Evolutionary conservation across 1,284 basidiomycete species (phyloP).

Genomic region (Ceratobasidium sp.): DNA sequence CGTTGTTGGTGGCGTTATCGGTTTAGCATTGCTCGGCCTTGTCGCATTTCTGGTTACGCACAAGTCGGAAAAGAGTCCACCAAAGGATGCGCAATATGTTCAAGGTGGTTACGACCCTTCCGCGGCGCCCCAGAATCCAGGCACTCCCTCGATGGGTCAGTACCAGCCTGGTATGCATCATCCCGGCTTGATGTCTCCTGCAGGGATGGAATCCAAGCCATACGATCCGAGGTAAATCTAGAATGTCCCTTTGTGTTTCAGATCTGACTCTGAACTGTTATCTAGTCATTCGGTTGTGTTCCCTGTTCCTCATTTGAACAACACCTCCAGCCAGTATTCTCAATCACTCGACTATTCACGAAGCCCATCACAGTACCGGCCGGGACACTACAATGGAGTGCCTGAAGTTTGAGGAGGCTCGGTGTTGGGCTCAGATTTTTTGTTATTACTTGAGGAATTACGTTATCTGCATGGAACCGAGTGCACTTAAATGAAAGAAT

Average conservation of each 20-base stretch:
- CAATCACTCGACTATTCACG: slow-evolving; percentile 9
- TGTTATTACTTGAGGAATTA: too few species aligned
- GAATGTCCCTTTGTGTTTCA: too few species aligned
- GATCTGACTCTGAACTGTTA: not conserved
- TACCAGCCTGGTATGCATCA: slow-evolving; percentile 16
- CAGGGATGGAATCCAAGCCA: not conserved
- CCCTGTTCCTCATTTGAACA: not conserved
- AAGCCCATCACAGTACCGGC: not conserved
- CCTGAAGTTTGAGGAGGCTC: slow-evolving; percentile 13
- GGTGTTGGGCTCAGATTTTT: not conserved
- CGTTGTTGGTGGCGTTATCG: slow-evolving; percentile 46
- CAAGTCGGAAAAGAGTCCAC: not conserved
- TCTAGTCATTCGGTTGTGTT: slow-evolving; percentile 9
- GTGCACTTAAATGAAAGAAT: too few species aligned
- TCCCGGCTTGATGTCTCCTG: not conserved
- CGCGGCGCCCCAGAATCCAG: too few species aligned
- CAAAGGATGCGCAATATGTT: not conserved
- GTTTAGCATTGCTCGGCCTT: slow-evolving; percentile 41
- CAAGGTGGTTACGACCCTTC: not conserved
- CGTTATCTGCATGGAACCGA: not conserved
- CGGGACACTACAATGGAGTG: slow-evolving; percentile 25
- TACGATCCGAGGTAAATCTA: slow-evolving; percentile 32
- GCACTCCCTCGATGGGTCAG: slow-evolving; percentile 27
- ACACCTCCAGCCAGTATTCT: slow-evolving; percentile 13
- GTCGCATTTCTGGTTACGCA: slow-evolving; percentile 42